Evolutionary conservation across 2,329 filamentous ascomycete species (phyloP), one percentile per base, ranked within the genome.

Genomic region (Aureobasidium sp.): DNA sequence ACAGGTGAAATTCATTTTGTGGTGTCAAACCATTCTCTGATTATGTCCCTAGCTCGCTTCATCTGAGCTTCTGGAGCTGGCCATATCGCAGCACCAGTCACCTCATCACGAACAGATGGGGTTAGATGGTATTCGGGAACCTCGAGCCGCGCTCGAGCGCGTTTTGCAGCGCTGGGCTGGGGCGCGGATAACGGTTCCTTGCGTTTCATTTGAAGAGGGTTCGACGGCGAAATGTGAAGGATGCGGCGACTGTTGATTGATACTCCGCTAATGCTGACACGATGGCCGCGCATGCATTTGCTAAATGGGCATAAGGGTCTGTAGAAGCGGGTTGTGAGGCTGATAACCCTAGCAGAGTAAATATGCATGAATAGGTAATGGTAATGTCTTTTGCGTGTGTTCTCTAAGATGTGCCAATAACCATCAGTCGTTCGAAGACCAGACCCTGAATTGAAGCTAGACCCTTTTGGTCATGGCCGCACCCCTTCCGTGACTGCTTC

Each of bases 41-140:
- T 79, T 45, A 84, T 79, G 1, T 66, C 60, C 47, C 79, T 71
- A 2, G 82, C 83, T 6, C 66, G 65, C 8, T 77, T 67, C 30
- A 86, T 79, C 51, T 83, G 77, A 10, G 66, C 64, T 47, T 64
- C 66, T 2, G 80, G 77, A 1, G 83, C 83, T 2, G 83, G 83
- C 83, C 83, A 86, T 42, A 83, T 70, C 1, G 73, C 67, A 8
- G 70, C 68, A 2, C 79, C 80, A 16, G 68, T 59, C 38, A 19
- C 11, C 0, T 69, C 67, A 56, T 76, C 72, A 50, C 63, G 64
- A 27, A 69, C 45, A 2, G 71, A 70, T 3, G 71, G 68, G 4
- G 71, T 70, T 11, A 66, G 55, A 58, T 76, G 74, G 55, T 77
- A 76, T 5, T 74, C 73, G 2, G 72, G 72, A 0, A 74, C 60